Base-by-base conservation (phyloP, 2,329 filamentous ascomycete genomes). In the Cercospora janseana region DNA sequence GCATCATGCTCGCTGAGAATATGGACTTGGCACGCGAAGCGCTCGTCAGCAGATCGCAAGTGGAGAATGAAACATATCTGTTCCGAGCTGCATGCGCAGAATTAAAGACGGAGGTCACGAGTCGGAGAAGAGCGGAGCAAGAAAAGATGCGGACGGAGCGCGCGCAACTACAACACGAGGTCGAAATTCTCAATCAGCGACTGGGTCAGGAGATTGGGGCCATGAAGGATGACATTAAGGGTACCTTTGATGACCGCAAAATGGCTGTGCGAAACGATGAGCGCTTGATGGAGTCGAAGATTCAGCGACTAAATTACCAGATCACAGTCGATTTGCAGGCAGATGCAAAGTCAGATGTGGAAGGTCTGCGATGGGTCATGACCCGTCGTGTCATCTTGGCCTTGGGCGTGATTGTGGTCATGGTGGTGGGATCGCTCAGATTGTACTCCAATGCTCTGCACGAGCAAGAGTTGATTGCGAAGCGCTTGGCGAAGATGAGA, bases 71-170 rank as follows among this genome's bases (percentile, higher is more conserved):
- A 70, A 85, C 85, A 6, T 98, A 98, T 66, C 79, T 98, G 8
- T 98, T 98, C 74, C 82, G 86, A 46, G 93, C 93, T 2, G 93
- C 93, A 2, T 96, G 92, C 68, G 91, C 87, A 3, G 93, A 98
- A 72, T 79, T 98, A 26, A 82, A 84, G 61, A 91, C 89, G 18
- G 93, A 96, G 67, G 83, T 97, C 13, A 84, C 82, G 57, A 89
- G 90, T 55, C 85, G 85, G 47, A 79, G 89, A 18, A 85, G 86
- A 58, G 78, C 82, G 0, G 84, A 88, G 58, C 85, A 90, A 56
- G 91, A 96, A 69, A 80, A 85, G 52, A 86, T 89, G 72, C 81
- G 91, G 27, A 85, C 88, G 57, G 87, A 95, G 66, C 79, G 93
- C 31, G 88, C 86, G 3, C 83, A 91, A 41, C 71, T 98, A 58